Evolutionary conservation across 768 basidiomycete genomes (phyloP), one percentile per base, ranked within the genome.

Genomic region (Sarcomyxa edulis): DNA sequence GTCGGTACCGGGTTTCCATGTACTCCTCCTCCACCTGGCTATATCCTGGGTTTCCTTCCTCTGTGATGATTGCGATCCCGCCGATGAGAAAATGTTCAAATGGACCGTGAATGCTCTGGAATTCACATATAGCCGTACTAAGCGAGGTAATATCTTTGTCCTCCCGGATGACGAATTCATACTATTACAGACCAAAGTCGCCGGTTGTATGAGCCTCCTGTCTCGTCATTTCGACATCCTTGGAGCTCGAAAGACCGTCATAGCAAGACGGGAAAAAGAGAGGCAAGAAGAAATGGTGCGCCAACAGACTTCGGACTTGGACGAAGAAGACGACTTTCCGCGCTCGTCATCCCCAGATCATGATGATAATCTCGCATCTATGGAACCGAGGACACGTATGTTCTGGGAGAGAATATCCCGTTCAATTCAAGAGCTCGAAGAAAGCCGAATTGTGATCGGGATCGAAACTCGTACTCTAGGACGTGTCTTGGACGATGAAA

Each of bases 1-100:
- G 1, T 69, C 78, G 1, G 57, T 83, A 37, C 65, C 73, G 48
- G 82, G 84, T 48, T 95, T 96, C 62, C 85, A 87, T 53, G 77
- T 84, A 6, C 71, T 85, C 3, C 70, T 97, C 23, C 84, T 94
- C 59, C 84, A 81, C 44, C 75, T 98, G 37, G 91, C 94, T 7
- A 97, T 98, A 50, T 86, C 89, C 9, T 99, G 95, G 95, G 90
- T 98, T 23, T 84, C 92, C 30, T 98, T 99, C 69, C 95, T 98
- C 47, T 96, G 92, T 63, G 93, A 97, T 54, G 90, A 94, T 51
- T 99, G 96, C 64, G 89, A 96, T 50, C 92, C 94, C 6, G 85
- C 89, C 23, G 94, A 98, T 58, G 77, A 91, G 41, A 87, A 84
- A 58, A 98, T 92, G 1, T 99, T 99, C 73, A 85, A 88, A 55